These are phyloP conservation scores for Hypoxylon sp. DNA, from an alignment of 2,329 filamentous ascomycete genomes.

Conservation along the genomic window DNA sequence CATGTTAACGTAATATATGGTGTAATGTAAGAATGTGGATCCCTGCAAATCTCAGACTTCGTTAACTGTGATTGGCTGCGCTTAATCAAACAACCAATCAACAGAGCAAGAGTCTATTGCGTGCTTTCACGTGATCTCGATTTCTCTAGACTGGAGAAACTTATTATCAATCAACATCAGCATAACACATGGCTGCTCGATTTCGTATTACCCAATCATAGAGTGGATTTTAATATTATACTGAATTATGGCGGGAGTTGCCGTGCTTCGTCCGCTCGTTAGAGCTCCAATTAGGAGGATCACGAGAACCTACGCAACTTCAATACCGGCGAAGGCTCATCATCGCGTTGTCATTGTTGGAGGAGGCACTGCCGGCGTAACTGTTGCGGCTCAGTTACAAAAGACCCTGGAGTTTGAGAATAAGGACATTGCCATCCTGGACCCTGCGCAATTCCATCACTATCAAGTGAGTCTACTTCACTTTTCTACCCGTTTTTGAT, in stretches of 20 bases:
- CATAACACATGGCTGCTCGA: constrained; percentile 7
- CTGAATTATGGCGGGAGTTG: constrained; percentile 31
- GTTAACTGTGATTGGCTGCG: constrained; percentile 21
- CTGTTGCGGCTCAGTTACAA: constrained; percentile 77
- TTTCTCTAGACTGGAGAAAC: constrained; percentile 20
- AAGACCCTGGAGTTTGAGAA: constrained; percentile 49
- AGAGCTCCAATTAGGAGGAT: constrained; percentile 38
- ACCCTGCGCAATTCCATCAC: constrained; percentile 55
- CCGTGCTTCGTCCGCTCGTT: constrained; percentile 44
- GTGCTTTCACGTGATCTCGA: constrained; percentile 43
- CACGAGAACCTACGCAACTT: constrained; percentile 50
- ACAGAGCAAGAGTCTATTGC: constrained; percentile 22
- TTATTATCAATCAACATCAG: constrained; percentile 20
- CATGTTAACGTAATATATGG: not conserved
- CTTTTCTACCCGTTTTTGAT: not conserved
- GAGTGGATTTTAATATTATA: not conserved
- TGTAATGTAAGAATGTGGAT: not conserved
- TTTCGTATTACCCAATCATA: constrained; percentile 30
- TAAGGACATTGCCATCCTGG: constrained; percentile 56
- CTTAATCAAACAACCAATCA: constrained; percentile 20
- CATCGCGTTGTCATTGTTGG: constrained; percentile 79
- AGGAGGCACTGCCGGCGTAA: constrained; percentile 75
- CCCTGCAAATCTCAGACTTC: not conserved
- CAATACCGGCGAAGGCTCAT: constrained; percentile 53
- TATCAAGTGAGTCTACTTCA: constrained; percentile 50